phyloP scores from a whole-genome alignment of 371 early-diverging fungal genomes.

The Mortierella sp. region DNA sequence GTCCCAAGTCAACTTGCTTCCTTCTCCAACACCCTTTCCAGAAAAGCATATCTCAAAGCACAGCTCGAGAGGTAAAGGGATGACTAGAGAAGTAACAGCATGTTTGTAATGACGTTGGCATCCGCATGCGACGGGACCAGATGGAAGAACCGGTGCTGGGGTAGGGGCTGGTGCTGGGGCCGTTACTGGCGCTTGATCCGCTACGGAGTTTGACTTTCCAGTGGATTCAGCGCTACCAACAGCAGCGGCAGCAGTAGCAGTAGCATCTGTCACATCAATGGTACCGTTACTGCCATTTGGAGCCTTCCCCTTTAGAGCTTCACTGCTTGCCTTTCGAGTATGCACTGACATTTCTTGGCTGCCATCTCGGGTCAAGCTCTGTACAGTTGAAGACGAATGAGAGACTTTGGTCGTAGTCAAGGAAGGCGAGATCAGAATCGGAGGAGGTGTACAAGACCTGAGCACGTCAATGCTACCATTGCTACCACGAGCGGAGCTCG shows the following conservation, averaged over 20 bases:
- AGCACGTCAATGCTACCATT: background rate
- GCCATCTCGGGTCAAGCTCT: conserved; percentile 17
- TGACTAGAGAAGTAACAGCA: conserved; percentile 19
- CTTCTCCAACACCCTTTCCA: conserved; percentile 29
- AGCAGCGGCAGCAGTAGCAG: background rate
- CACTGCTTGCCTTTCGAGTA: conserved; percentile 14
- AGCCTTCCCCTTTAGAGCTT: background rate
- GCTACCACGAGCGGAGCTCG: conserved; percentile 11
- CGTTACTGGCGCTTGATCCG: background rate
- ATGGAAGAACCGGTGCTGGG: conserved; percentile 9
- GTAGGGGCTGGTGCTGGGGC: background rate
- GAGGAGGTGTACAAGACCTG: conserved; percentile 33
- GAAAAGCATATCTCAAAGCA: conserved; percentile 50
- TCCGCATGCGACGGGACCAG: conserved; percentile 23
- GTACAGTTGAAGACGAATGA: conserved; percentile 40
- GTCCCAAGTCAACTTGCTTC: conserved; percentile 28
- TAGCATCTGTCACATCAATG: background rate
- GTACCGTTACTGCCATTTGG: background rate
- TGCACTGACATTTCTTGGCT: conserved; percentile 20
- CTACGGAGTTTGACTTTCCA: background rate
- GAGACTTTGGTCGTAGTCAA: conserved; percentile 49
- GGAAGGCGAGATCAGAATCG: conserved; percentile 35
- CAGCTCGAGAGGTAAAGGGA: conserved; percentile 33
- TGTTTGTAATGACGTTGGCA: conserved; percentile 45
- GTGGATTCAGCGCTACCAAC: too few species aligned